Percentiles rank a stretch among this genome's conserved stretches.
phyloP scores from a whole-genome alignment of 306 rosid genomes.

The Cicer arietinum region DNA sequence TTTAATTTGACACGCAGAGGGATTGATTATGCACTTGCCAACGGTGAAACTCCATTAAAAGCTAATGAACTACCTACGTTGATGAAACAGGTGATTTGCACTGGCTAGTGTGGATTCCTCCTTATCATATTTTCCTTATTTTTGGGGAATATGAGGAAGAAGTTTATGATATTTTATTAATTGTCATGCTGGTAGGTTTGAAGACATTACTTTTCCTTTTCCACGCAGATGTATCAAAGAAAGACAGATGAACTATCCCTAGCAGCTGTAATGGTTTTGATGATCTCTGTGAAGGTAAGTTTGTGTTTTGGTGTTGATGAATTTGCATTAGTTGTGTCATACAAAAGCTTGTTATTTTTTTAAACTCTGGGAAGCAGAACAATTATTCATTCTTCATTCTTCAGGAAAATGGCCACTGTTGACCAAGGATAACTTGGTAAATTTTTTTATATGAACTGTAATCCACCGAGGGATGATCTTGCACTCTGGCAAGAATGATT shows the following conservation, averaged over 20 bases:
- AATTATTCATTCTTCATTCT: conserved; percentile 35
- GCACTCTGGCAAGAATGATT: conserved; percentile 29
- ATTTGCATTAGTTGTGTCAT: conserved; percentile 6
- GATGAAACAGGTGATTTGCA: conserved; percentile 71
- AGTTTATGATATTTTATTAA: conserved; percentile 18
- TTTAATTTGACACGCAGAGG: conserved; percentile 64
- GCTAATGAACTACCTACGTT: conserved; percentile 55
- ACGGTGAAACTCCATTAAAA: conserved; percentile 54
- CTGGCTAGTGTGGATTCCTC: background rate
- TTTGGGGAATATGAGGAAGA: background rate
- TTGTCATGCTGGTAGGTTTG: background rate
- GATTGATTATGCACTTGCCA: conserved; percentile 76
- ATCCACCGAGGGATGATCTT: conserved; percentile 24
- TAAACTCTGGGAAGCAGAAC: conserved; percentile 2
- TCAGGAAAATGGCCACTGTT: conserved; percentile 12
- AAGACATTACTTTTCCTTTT: conserved; percentile 26
- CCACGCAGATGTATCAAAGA: conserved; percentile 60
- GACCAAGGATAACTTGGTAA: conserved; percentile 27
- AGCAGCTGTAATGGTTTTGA: conserved; percentile 75
- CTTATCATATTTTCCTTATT: background rate
- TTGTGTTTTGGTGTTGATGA: conserved; percentile 27
- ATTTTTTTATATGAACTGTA: conserved; percentile 15
- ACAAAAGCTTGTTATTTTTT: conserved; percentile 8
- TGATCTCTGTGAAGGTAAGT: conserved; percentile 77
- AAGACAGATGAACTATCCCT: conserved; percentile 40